Evolutionary conservation across 805 yeast genomes (phyloP), one percentile per base, ranked within the genome.

Genomic region (Cyberlindnera veronae): DNA sequence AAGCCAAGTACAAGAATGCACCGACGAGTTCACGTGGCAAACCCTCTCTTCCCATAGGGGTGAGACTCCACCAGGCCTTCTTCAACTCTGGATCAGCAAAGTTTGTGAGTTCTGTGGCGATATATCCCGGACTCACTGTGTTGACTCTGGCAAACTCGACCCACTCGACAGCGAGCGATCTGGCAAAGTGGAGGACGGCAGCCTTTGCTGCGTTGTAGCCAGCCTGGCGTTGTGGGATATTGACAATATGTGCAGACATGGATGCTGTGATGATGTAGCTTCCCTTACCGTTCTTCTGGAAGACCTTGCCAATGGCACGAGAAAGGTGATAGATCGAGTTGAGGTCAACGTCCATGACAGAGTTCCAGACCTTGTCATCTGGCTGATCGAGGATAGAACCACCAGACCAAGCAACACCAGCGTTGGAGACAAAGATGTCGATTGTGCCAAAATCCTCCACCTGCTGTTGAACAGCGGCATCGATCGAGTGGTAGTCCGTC

Each of bases 121-220:
- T 84, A 67, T 87, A 86, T 12, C 95, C 95, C 16, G 95, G 95
- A 13, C 88, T 79, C 23, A 86, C 77, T n/a, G 86, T 70, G 67
- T 86, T 86, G 39, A 83, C 93, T 53, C 95, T 75, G 14, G 91
- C 95, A 56, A 83, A 84, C 1, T 79, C 76, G 10, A 88, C 77
- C 91, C 93, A 88, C 66, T 88, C 96, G 30, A 87, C 79, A 13
- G 95, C 91, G 49, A 87, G 68, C 2, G 93, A 84, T 60, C 71
- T 81, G 26, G 83, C 77, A 53, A 87, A 71, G 57, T 88, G 95
- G 49, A 81, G 59, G 20, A 85, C 80, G 11, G 80, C 95, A 29
- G 95, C 95, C 69, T 87, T 87, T 46, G 90, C 86, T 12, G 89
- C 87, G 56, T 88, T 88, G 69, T 87, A 87, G 21, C 85, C 81